Base-by-base conservation (phyloP, 306 rosid genomes). In the Casuarina cunninghamiana region DNA sequence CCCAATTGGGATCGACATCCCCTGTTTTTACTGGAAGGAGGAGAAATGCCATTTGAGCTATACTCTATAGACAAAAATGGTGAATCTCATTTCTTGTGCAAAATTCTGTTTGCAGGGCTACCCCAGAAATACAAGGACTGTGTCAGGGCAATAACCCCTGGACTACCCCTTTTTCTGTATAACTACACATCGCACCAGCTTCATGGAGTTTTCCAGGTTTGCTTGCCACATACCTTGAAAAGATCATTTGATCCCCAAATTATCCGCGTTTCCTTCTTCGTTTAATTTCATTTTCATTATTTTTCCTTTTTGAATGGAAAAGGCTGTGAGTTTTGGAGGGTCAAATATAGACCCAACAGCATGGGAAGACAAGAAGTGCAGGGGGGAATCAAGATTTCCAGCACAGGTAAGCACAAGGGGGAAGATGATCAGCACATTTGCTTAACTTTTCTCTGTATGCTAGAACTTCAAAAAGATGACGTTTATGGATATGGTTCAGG, bases 121-220 rank as follows among this genome's bases (percentile, higher is more conserved):
- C 84, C 84, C 2, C 84, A 76, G 71, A 80, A 80, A 51, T 80
- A 80, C 37, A 80, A 80, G 76, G 84, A 80, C 76, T 75, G 80
- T 17, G 80, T 80, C 1, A 46, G 84, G 80, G 80, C 84, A 49
- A 80, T 80, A 48, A 69, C 79, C 57, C 84, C 84, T 48, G 80
- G 84, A 53, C 42, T 80, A 41, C 84, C 84, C 10, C 80, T 75
- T 38, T 75, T 80, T 49, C 80, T 80, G 19, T 80, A 75, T 19
- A 80, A 75, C 67, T 80, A 80, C 84, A 80, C 84, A 15, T 50
- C 66, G 35, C 84, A 80, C 66, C 79, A 80, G 80, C 76, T 80
- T 3, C 80, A 80, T 70, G 84, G 84, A 75, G 76, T 80, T 5
- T 80, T 67, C 65, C 80, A 80, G 84, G 84, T 80, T n/a, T 39